Conservation (phyloP, 768 basidiomycete species). For the Crepidotus variabilis region DNA sequence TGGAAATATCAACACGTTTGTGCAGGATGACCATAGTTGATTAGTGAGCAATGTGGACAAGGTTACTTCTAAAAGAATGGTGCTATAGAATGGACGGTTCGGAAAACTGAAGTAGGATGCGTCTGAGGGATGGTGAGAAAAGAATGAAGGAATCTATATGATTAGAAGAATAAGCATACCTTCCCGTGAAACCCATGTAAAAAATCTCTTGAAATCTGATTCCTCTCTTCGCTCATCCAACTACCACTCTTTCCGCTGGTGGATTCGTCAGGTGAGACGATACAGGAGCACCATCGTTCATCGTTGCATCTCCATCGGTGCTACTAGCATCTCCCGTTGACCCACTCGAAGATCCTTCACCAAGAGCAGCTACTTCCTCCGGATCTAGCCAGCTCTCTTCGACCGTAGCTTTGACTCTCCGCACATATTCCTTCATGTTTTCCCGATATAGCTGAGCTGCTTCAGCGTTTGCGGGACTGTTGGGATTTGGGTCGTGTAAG, state of each 20-base stretch:
- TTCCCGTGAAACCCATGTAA: neutral
- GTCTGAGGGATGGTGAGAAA: neutral
- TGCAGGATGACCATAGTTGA: too few relatives aligned
- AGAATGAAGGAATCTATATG: neutral
- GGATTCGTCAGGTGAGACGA: neutral
- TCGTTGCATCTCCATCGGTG: slow-evolving; percentile 3
- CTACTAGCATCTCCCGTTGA: neutral
- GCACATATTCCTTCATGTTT: slow-evolving; percentile 98
- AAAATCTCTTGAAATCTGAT: neutral
- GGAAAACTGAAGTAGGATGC: neutral
- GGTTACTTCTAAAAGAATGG: neutral
- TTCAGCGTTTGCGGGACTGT: slow-evolving; percentile 97
- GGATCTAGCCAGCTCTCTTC: slow-evolving; percentile 96
- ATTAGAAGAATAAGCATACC: neutral
- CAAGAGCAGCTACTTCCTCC: slow-evolving; percentile 44
- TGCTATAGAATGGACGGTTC: neutral
- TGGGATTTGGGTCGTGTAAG: slow-evolving; percentile 96
- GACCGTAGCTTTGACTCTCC: slow-evolving; percentile 88
- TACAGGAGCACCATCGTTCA: neutral
- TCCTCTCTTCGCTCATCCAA: neutral
- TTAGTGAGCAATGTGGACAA: too few relatives aligned
- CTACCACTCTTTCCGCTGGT: neutral
- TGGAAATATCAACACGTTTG: too few relatives aligned
- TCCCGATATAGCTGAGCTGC: slow-evolving; percentile 95
- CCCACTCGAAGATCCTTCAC: slow-evolving; percentile 3